Base-by-base conservation (phyloP, 306 rosid genomes). In the Vigna hirtella region DNA sequence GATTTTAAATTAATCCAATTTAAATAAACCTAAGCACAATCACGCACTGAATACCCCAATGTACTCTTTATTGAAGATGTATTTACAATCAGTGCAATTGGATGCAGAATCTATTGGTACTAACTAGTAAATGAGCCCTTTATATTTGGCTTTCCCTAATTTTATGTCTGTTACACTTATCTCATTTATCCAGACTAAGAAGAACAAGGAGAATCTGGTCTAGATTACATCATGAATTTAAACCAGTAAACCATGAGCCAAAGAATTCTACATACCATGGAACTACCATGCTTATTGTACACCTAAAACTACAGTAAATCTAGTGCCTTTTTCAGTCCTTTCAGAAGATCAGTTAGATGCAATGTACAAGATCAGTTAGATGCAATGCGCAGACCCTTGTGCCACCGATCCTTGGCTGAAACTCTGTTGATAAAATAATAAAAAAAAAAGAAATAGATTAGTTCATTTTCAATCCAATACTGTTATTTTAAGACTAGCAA, bases 281-380 rank as follows among this genome's bases (percentile, higher is more conserved):
- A 70, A 55, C 67, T 73, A 72, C 58, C 53, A 50, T 55, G 70
- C 52, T 69, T 45, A 66, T 79, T 71, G 66, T 43, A 45, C 67
- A 75, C 53, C 83, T 66, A 69, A 30, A 52, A 62, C 56, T 45
- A 47, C 17, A 48, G 15, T 28, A 36, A 45, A 30, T 73, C 63
- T 64, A 61, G 45, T 58, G 47, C 42, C 16, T 77, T 70, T 77
- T 24, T 13, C 66, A 79, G 76, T 53, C 81, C 76, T 59, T 77
- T 74, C 80, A 72, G 30, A 51, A 42, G 67, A 81, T 76, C 73
- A 63, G 80, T 85, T 73, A 62, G 86, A 79, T 84, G 78, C 55
- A 66, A 18, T 82, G 20, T 79, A 74, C 85, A 51, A 42, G 67
- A 81, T 76, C 73, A 63, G 80, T 85, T 73, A 62, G 86, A 79